Evolutionary conservation across 2,329 filamentous ascomycete genomes (phyloP), one percentile per base, ranked within the genome.

Genomic region (Sclerotinia sclerotiorum): DNA sequence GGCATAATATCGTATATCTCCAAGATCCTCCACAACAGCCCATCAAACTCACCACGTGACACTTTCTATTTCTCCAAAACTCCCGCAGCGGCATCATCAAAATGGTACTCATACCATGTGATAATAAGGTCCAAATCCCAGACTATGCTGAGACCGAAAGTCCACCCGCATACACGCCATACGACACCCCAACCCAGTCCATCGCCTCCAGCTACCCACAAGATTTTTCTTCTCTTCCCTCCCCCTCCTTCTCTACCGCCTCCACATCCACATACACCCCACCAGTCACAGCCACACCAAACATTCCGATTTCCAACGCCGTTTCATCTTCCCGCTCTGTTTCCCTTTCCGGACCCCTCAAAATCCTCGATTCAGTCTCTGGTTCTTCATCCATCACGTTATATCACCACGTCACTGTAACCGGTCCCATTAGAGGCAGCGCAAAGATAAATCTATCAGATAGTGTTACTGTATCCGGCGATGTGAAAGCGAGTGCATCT

Each of bases 321-420:
- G 51, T 74, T 21, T 70, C 62, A 44, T 64, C 72, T 7, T 54
- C 39, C 15, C 24, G 32, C 19, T 17, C 72, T 0, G 70, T 74
- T 11, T 63, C 67, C 2, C 64, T 74, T 8, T 55, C 46, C 8
- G 73, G 72, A 0, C 73, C 73, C 0, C 64, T 74, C 27, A 64
- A 71, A 35, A 70, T 74, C 35, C 69, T 71, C 10, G 72, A 73
- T 21, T 44, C 68, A 0, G 72, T 73, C 15, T 70, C 68, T 7
- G 57, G 49, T 15, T 68, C 69, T 6, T 69, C 68, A 15, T 67
- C 64, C 15, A 24, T 73, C 0, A 67, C 67, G 6, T 57, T 73
- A 2, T 60, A 46, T 6, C 58, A 67, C 19, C 44, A 60, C 19
- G 39, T 73, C 2, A 51, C 29, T 2, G 56, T 73, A 10, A 55